Evolutionary conservation across 768 basidiomycete genomes (phyloP).

Genomic region (Russula brevipes): DNA sequence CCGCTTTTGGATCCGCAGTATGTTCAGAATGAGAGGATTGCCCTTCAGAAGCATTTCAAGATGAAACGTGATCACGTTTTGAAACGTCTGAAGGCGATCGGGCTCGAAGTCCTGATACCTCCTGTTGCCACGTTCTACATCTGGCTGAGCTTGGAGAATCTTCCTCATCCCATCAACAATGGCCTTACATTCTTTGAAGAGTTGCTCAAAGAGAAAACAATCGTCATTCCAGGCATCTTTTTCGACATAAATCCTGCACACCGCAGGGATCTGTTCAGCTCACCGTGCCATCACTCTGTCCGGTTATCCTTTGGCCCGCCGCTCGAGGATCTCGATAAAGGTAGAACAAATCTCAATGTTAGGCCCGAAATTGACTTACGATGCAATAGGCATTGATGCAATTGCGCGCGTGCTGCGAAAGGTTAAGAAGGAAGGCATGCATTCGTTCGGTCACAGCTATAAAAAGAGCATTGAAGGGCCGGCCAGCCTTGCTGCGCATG

Average conservation of each 20-base stretch:
- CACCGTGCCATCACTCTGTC: slow-evolving; percentile 87
- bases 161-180: slow-evolving; percentile 81
- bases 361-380: neutral
- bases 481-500: neutral
- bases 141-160: slow-evolving; percentile 80
- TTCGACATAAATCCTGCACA: slow-evolving; percentile 80
- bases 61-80: slow-evolving; percentile 88
- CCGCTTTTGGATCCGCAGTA: slow-evolving; percentile 69
- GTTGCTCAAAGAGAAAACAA: slow-evolving; percentile 83
- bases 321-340: slow-evolving; percentile 71
- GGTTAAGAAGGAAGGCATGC: slow-evolving; percentile 57
- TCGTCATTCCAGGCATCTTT: slow-evolving; percentile 88
- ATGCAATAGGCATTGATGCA: slow-evolving; percentile 67
- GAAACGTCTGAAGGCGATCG: slow-evolving; percentile 68
- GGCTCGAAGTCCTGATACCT: slow-evolving; percentile 69
- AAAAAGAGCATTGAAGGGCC: slow-evolving; percentile 47
- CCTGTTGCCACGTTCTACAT: slow-evolving; percentile 89
- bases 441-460: slow-evolving; percentile 65
- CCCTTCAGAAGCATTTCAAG: slow-evolving; percentile 89
- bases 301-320: slow-evolving; percentile 85
- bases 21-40: slow-evolving; percentile 70
- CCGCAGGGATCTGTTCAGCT: slow-evolving; percentile 83
- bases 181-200: slow-evolving; percentile 97
- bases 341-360: slow-evolving; percentile 32
- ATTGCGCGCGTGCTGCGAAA: slow-evolving; percentile 74